phyloP scores from a whole-genome alignment of 2,329 filamentous ascomycete species.

The Gnomoniopsis smithogilvyi region DNA sequence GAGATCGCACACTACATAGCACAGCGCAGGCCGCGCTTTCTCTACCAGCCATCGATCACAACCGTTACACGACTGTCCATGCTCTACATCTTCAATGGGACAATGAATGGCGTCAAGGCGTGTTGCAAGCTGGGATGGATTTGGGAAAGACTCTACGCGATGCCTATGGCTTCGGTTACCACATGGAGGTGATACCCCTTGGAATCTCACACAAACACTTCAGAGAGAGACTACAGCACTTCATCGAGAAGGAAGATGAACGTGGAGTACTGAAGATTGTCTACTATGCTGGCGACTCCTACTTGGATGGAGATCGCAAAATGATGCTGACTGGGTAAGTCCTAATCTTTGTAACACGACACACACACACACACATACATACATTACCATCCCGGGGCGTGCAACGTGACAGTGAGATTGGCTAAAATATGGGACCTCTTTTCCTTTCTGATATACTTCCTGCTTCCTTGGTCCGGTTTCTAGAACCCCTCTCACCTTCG shows the following conservation, averaged over 20 bases:
- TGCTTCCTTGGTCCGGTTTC: too few species aligned
- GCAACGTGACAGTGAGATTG: too few species aligned
- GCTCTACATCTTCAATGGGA: slow-evolving; percentile 56
- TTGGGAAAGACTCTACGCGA: slow-evolving; percentile 49
- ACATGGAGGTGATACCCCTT: slow-evolving; percentile 48
- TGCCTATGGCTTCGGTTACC: slow-evolving; percentile 49
- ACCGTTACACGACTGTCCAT: slow-evolving; percentile 51
- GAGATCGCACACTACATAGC: slow-evolving; percentile 52
- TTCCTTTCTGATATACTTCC: not conserved
- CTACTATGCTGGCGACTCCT: slow-evolving; percentile 55
- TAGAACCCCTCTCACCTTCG: not conserved
- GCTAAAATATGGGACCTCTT: too few species aligned
- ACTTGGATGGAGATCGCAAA: slow-evolving; percentile 51
- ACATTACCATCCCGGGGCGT: too few species aligned
- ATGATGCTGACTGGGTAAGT: slow-evolving; percentile 56
- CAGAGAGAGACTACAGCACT: slow-evolving; percentile 47
- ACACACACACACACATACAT: not conserved
- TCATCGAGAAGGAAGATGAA: slow-evolving; percentile 50
- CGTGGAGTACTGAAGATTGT: slow-evolving; percentile 57
- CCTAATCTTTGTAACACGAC: not conserved
- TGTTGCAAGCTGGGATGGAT: slow-evolving; percentile 41
- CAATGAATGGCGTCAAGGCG: slow-evolving; percentile 45
- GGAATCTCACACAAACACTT: slow-evolving; percentile 53
- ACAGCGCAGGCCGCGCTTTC: slow-evolving; percentile 34
- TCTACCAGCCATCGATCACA: slow-evolving; percentile 49